Conservation (phyloP, 306 rosid genomes). For the Inga laurina region DNA sequence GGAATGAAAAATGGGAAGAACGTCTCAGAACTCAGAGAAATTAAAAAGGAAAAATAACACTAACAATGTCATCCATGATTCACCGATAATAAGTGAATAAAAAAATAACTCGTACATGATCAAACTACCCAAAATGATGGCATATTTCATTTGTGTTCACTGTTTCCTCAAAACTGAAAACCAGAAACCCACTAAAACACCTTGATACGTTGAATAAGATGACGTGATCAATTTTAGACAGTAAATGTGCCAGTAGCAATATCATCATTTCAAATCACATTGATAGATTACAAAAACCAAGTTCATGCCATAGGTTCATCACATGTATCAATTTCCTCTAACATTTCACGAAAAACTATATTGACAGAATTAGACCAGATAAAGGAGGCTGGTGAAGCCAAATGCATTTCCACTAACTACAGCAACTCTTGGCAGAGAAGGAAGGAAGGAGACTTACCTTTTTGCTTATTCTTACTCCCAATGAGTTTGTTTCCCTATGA, state of each 20-base stretch:
- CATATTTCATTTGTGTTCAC: constrained; percentile 20
- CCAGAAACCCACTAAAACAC: constrained; percentile 23
- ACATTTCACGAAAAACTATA: constrained; percentile 25
- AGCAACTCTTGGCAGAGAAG: constrained; percentile 18
- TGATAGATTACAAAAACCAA: constrained; percentile 16
- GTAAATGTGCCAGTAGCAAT: constrained; percentile 3
- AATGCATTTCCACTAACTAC: constrained; percentile 21
- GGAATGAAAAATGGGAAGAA: constrained; percentile 24
- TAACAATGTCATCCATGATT: constrained; percentile 9
- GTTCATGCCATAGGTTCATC: constrained; percentile 17
- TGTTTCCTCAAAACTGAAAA: constrained; percentile 22
- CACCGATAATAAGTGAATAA: constrained; percentile 11
- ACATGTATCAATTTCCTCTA: not conserved
- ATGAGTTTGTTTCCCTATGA: constrained; percentile 66
- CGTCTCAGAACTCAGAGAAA: constrained; percentile 22
- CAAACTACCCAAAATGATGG: constrained; percentile 16
- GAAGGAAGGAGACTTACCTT: constrained; percentile 54
- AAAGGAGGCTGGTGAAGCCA: constrained; percentile 23
- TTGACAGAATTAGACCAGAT: constrained; percentile 3
- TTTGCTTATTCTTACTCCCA: constrained; percentile 90
- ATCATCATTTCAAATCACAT: constrained; percentile 3
- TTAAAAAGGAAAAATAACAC: not conserved
- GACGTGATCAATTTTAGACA: not conserved
- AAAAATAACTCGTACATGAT: not conserved
- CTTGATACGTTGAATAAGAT: constrained; percentile 17